Evolutionary conservation across 192 early-diverging fungal genomes (phyloP), one percentile per base, ranked within the genome.

Genomic region (Phycomyces blakesleeanus): DNA sequence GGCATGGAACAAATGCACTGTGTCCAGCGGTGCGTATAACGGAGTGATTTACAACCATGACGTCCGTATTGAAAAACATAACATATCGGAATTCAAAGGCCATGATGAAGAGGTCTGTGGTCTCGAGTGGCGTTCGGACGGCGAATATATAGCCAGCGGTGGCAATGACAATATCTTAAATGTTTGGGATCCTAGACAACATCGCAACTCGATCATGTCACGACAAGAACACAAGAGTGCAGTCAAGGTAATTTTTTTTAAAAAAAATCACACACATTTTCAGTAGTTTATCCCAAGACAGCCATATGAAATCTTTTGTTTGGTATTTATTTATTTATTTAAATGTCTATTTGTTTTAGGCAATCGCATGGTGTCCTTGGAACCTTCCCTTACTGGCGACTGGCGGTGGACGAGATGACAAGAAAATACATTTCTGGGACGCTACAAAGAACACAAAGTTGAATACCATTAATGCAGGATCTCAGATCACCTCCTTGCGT

Each of bases 291-390:
- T n/a, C n/a, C n/a, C n/a, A n/a, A n/a, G 40, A 41, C 8, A 41
- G 40, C 6, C 40, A 15, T 87, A 84, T 75, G 72, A 68, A 59
- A 81, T 73, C 15, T 56, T 81, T 55, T 53, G 57, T 60, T 9
- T 49, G 2, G 34, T 34, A 25, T 14, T n/a, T 26, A 5, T 22
- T 7, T 12, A 60, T 21, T 50, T 55, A 20, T 24, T 2, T 39
- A n/a, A n/a, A 49, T 24, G n/a, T 27, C 44, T 16, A 42, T 52
- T 26, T 44, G 58, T 59, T 8, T 18, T 62, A 91, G 90, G 94
- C 94, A 1, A 61, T 98, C 16, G 92, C 96, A 16, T 98, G 94
- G 96, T 94, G 93, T 71, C 94, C 95, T 22, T 95, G 91, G 92
- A 89, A 93, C 55, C 73, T 72, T 50, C 84, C 88, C 26, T 49